These are phyloP conservation scores for Castanea sativa DNA, from an alignment of 306 rosid species.

Conservation along the genomic window DNA sequence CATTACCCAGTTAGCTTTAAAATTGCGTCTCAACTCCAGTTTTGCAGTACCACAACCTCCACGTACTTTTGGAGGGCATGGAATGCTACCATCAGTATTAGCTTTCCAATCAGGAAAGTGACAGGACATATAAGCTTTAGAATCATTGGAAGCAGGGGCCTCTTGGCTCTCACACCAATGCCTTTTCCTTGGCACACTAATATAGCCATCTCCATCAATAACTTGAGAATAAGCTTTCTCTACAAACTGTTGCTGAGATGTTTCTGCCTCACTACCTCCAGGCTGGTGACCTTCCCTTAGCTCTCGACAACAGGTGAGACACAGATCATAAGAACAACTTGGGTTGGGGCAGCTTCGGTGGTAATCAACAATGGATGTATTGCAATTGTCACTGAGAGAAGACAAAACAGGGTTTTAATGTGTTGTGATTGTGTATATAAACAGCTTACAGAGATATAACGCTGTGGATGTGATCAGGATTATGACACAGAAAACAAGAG, in stretches of 20 bases:
- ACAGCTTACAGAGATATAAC: too few relatives aligned
- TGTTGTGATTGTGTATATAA: too few relatives aligned
- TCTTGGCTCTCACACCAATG: too few relatives aligned
- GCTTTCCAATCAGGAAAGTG: constrained; percentile 43
- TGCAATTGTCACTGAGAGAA: constrained; percentile 57
- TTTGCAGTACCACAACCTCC: constrained; percentile 52
- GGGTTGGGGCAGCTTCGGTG: constrained; percentile 65
- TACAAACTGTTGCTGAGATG: constrained; percentile 27
- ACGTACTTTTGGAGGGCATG: constrained; percentile 51
- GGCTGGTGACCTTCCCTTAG: constrained; percentile 39
- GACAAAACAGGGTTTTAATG: too few relatives aligned
- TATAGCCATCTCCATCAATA: not conserved
- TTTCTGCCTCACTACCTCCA: constrained; percentile 34
- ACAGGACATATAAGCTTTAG: too few relatives aligned
- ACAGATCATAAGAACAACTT: constrained; percentile 54
- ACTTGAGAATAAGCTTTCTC: constrained; percentile 5
- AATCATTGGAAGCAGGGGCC: too few relatives aligned
- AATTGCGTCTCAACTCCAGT: constrained; percentile 44
- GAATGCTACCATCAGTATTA: constrained; percentile 44
- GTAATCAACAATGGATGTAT: constrained; percentile 66
- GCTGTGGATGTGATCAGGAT: too few relatives aligned
- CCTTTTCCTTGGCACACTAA: too few relatives aligned
- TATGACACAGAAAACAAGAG: too few relatives aligned
- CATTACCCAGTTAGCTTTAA: constrained; percentile 51
- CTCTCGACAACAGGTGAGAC: constrained; percentile 60